Percentiles rank a stretch among this genome's conserved stretches.
These are phyloP conservation scores for Eragrostis curvula DNA, from an alignment of 176 grass and related monocot species.

Conservation along the genomic window DNA sequence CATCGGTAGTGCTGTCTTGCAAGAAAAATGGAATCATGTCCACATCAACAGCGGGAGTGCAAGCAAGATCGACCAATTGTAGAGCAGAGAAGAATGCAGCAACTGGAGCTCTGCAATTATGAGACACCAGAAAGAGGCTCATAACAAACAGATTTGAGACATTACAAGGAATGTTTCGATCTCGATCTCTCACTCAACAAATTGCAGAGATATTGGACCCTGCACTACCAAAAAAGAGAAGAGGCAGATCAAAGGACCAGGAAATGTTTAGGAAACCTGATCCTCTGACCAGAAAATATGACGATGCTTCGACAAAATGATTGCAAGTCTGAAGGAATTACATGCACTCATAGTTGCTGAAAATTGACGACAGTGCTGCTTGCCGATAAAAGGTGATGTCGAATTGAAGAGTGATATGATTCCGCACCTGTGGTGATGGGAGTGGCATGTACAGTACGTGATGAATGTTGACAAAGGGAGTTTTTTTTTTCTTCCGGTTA, in stretches of 20 bases:
- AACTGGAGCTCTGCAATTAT: background rate
- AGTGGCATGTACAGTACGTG: background rate
- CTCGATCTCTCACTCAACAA: background rate
- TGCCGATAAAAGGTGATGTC: background rate
- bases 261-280: background rate
- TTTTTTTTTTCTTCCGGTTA: background rate
- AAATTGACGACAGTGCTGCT: constrained; percentile 8
- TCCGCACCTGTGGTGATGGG: background rate
- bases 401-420: background rate
- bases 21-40: background rate
- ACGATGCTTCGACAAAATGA: constrained; percentile 20
- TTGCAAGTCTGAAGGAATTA: constrained; percentile 12
- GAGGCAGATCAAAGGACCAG: background rate
- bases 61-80: background rate
- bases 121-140: background rate
- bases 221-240: constrained; percentile 5
- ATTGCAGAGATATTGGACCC: constrained; percentile 41
- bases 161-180: background rate
- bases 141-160: background rate
- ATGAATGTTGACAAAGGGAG: background rate
- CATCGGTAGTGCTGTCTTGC: background rate
- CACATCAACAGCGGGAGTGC: background rate
- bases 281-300: constrained; percentile 8
- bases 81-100: background rate
- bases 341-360: background rate